phyloP scores from a whole-genome alignment of 371 early-diverging fungal species.

The Dichotomocladium elegans region DNA sequence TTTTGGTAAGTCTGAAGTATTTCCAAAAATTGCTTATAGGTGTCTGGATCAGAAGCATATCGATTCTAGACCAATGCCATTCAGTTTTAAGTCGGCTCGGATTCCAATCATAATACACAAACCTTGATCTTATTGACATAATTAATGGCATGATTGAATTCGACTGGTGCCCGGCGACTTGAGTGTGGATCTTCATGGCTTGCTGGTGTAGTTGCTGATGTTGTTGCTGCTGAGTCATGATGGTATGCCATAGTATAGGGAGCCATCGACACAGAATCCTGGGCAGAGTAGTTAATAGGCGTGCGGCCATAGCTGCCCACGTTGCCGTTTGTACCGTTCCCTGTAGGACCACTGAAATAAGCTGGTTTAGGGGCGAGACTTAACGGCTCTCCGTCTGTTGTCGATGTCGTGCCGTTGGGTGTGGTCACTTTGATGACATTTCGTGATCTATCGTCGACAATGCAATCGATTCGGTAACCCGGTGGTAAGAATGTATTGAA shows the following conservation, averaged over 20 bases:
- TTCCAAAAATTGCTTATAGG: constrained; percentile 90
- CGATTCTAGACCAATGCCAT: constrained; percentile 56
- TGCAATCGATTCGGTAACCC: constrained; percentile 92
- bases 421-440: constrained; percentile 83
- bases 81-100: not conserved
- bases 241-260: not conserved
- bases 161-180: constrained; percentile 59
- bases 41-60: constrained; percentile 81
- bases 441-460: constrained; percentile 65
- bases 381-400: constrained; percentile 41
- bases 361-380: constrained; percentile 18
- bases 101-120: too few relatives aligned
- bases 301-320: constrained; percentile 6
- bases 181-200: constrained; percentile 14
- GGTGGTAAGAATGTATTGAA: constrained; percentile 99
- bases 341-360: too few relatives aligned
- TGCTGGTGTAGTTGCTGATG: not conserved
- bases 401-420: constrained; percentile 73
- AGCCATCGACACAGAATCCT: not conserved
- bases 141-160: constrained; percentile 95
- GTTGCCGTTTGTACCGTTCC: not conserved
- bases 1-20: constrained; percentile 90
- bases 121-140: constrained; percentile 97
- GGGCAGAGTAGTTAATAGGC: not conserved
- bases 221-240: constrained; percentile 1